phyloP scores from a whole-genome alignment of 2,329 filamentous ascomycete species.

The Ceratocystis lukuohia region DNA sequence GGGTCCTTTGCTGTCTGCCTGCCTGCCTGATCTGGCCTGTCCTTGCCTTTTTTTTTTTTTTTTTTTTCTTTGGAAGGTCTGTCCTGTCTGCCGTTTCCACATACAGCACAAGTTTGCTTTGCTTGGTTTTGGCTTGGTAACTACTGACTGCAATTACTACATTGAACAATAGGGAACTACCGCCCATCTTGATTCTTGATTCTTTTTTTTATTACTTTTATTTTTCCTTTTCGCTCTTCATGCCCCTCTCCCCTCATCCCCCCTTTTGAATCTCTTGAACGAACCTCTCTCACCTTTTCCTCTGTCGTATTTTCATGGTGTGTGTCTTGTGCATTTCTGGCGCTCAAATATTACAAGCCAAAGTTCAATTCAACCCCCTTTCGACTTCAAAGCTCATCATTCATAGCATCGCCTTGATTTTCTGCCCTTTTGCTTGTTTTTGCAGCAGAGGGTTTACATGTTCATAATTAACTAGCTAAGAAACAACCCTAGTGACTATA shows the following conservation, averaged over 20 bases:
- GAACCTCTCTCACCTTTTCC: background rate
- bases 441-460: background rate
- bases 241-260: background rate
- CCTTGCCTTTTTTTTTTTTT: background rate
- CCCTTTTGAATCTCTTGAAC: background rate
- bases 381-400: background rate
- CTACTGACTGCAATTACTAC: background rate
- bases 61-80: background rate
- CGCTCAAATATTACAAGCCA: too few relatives aligned
- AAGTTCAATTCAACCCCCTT: too few relatives aligned
- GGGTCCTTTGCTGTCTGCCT: background rate
- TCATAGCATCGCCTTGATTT: background rate
- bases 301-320: background rate
- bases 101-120: background rate
- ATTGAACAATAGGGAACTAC: background rate
- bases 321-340: too few relatives aligned
- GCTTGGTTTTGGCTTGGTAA: background rate
- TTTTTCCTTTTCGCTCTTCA: background rate
- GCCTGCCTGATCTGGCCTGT: background rate
- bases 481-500: background rate
- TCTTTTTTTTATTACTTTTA: background rate
- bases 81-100: background rate
- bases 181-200: background rate
- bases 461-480: too few relatives aligned
- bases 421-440: background rate